These are phyloP conservation scores for Pharus latifolius DNA, from an alignment of 176 grass and related monocot genomes.

Conservation along the genomic window DNA sequence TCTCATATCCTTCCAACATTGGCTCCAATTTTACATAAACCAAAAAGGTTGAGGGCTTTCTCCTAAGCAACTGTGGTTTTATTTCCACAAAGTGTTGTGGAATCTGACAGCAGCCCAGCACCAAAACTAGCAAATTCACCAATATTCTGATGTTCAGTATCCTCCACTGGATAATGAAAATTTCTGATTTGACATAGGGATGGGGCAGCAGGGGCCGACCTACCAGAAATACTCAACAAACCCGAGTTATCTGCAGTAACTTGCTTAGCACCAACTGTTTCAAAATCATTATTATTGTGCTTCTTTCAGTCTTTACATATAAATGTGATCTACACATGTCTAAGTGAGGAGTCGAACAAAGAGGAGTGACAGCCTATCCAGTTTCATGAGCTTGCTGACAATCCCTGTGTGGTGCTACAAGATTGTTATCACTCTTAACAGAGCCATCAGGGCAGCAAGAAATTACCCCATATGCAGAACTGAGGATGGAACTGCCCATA, in stretches of 20 bases:
- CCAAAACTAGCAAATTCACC: neutral
- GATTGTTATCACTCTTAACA: neutral
- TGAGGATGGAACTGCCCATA: neutral
- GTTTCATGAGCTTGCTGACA: neutral
- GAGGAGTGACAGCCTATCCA: neutral
- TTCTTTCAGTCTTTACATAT: conserved; percentile 8
- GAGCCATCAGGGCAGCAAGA: neutral
- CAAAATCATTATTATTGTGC: neutral
- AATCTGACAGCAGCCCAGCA: neutral
- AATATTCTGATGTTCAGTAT: too few species aligned
- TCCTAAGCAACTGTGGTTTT: neutral
- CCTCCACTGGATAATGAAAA: neutral
- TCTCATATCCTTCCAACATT: conserved; percentile 8
- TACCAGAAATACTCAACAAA: neutral
- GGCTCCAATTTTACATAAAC: conserved; percentile 33
- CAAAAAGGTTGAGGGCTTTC: neutral
- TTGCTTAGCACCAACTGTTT: neutral
- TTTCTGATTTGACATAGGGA: neutral
- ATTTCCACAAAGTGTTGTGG: neutral
- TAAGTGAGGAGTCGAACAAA: neutral
- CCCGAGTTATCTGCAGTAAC: neutral
- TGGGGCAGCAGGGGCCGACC: neutral
- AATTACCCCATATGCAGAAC: neutral
- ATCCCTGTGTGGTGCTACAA: neutral
- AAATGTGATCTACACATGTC: neutral